Conservation (phyloP, 1,284 basidiomycete species). For the Puccinia novopanici region DNA sequence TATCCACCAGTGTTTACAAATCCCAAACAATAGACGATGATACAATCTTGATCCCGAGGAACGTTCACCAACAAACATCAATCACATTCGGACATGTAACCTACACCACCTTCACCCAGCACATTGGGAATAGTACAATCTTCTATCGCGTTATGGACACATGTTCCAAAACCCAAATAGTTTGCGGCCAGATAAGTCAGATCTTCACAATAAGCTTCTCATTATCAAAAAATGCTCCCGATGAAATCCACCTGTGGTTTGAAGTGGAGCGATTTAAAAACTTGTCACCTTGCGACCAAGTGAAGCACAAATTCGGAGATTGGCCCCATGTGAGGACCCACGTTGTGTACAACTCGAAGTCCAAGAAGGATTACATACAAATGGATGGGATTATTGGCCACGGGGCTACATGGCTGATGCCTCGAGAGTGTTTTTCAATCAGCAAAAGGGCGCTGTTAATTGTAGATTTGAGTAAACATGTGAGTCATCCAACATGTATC, state of each 20-base stretch:
- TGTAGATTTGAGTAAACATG: constrained; percentile 34
- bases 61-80: constrained; percentile 24
- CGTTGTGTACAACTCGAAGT: constrained; percentile 15
- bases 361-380: constrained; percentile 25
- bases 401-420: constrained; percentile 9
- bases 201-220: constrained; percentile 35
- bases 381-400: constrained; percentile 20
- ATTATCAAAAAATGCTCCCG: not conserved
- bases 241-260: constrained; percentile 31
- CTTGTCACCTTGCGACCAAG: constrained; percentile 10
- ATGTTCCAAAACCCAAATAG: not conserved
- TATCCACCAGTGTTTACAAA: too few relatives aligned
- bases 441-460: not conserved
- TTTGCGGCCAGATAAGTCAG: constrained; percentile 28
- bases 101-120: constrained; percentile 15
- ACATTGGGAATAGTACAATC: constrained; percentile 29
- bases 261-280: constrained; percentile 11
- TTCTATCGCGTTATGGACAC: constrained; percentile 1
- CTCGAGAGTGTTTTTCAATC: constrained; percentile 28
- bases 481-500: too few relatives aligned
- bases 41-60: constrained; percentile 10
- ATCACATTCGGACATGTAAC: not conserved
- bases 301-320: constrained; percentile 28
- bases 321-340: constrained; percentile 13
- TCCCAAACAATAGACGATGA: not conserved